Evolutionary conservation across 306 rosid species (phyloP).

Genomic region (apple (Malus domestica)): DNA sequence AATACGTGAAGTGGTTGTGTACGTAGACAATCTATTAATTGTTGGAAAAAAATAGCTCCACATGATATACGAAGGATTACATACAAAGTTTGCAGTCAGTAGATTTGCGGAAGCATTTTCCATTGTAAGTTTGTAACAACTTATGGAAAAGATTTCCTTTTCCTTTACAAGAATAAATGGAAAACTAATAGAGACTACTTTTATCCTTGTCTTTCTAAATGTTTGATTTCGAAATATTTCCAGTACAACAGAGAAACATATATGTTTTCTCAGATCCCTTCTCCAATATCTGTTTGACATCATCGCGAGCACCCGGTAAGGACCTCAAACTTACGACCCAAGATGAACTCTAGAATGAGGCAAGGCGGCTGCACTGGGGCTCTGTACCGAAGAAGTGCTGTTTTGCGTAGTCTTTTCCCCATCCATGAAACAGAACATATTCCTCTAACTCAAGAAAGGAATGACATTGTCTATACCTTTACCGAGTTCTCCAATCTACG

Average conservation of each 20-base stretch:
- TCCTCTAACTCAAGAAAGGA: conserved; percentile 11
- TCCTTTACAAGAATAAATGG: conserved; percentile 22
- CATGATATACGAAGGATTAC: conserved; percentile 20
- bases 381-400: not conserved
- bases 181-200: conserved; percentile 2
- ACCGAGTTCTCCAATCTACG: conserved; percentile 18
- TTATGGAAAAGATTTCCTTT: not conserved
- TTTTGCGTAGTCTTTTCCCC: not conserved
- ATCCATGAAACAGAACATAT: not conserved
- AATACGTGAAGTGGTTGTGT: conserved; percentile 33
- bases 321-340: not conserved
- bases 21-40: conserved; percentile 27
- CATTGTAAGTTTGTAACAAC: not conserved
- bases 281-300: no score
- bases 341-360: no score
- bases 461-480: conserved; percentile 22
- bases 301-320: no score
- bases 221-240: not conserved
- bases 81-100: not conserved
- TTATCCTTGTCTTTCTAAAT: not conserved
- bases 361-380: no score
- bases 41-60: conserved; percentile 14
- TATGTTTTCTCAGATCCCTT: not conserved
- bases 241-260: not conserved
- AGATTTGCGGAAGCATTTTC: conserved; percentile 8